Base-by-base conservation (phyloP, 192 early-diverging fungal species). In the Phycomyces nitens region DNA sequence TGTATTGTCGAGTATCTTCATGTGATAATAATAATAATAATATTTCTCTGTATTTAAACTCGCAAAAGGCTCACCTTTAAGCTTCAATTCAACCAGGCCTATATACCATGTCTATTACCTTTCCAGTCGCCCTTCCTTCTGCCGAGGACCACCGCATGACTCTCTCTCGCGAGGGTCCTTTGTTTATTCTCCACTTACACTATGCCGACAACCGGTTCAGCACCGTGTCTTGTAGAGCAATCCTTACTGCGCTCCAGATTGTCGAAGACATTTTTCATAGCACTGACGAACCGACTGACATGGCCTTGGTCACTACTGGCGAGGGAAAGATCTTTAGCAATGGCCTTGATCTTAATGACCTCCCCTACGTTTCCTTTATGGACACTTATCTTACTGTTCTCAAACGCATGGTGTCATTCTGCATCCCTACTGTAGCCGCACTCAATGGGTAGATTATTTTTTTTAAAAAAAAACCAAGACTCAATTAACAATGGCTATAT, bases 241-340 rank as follows among this genome's bases (percentile, higher is more conserved):
- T 91, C 42, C 77, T 73, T 42, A 61, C 75, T 23, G 87, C 81
- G 1, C 77, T 89, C n/a, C 80, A 88, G 53, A 57, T 73, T 6
- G 73, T 89, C 23, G 84, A 88, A 20, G 42, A 70, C 14, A 58
- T 51, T 12, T 74, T 80, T 9, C 62, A 80, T 10, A 62, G 66
- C 21, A 49, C 57, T 0, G 79, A 85, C 7, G 78, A 74, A 7
- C 52, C 69, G 6, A 27, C 26, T 5, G 85, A 79, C 23, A 84
- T 83, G 0, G 86, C 83, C 0, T 73, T 89, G 23, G 68, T 91
- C 1, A 86, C 87, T 5, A 78, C 76, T 3, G 84, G 88, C 40
- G 64, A 81, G 9, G 87, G 78, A 55, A 88, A 88, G 75, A 88
- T 91, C 72, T 91, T 79, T 57, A 85, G 82, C 50, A 91, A 89